A percentile compares a stretch with the other conserved stretches of the same genome.
These are phyloP conservation scores for Hawksworthiomyces lignivorus DNA, from an alignment of 2,329 filamentous ascomycete genomes.

Conservation along the genomic window DNA sequence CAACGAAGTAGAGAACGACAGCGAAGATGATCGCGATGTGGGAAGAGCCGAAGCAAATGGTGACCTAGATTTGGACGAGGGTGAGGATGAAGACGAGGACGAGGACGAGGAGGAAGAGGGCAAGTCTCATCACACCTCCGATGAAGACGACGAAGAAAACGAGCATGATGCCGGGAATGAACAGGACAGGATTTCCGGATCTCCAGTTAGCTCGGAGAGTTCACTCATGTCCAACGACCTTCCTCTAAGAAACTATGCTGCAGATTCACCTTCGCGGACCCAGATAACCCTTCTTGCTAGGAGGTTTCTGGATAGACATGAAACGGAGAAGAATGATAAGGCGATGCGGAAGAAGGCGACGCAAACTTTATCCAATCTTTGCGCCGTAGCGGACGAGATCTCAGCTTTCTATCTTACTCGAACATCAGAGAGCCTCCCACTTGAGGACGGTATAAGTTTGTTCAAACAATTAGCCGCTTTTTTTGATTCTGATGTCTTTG, in stretches of 20 bases:
- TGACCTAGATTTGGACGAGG: neutral
- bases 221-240: slow-evolving; percentile 58
- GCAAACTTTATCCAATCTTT: slow-evolving; percentile 66
- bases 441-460: slow-evolving; percentile 51
- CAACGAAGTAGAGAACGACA: neutral
- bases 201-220: slow-evolving; percentile 57
- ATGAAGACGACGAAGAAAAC: slow-evolving; percentile 45
- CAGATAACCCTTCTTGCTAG: slow-evolving; percentile 71
- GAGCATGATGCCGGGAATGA: slow-evolving; percentile 41
- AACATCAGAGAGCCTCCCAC: slow-evolving; percentile 35
- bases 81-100: slow-evolving; percentile 14
- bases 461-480: slow-evolving; percentile 73
- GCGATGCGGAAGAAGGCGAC: slow-evolving; percentile 71
- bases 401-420: slow-evolving; percentile 59
- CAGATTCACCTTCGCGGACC: slow-evolving; percentile 54
- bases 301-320: slow-evolving; percentile 76
- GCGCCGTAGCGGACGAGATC: slow-evolving; percentile 63
- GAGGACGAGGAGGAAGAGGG: slow-evolving; percentile 30
- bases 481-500: slow-evolving; percentile 80
- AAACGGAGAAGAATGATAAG: slow-evolving; percentile 64
- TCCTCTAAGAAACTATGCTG: slow-evolving; percentile 39
- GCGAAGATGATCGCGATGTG: neutral
- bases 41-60: neutral
- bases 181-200: slow-evolving; percentile 56
- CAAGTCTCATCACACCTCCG: slow-evolving; percentile 38